Conservation (phyloP, 1,139 yeast genomes). For the Taphrina deformans region DNA sequence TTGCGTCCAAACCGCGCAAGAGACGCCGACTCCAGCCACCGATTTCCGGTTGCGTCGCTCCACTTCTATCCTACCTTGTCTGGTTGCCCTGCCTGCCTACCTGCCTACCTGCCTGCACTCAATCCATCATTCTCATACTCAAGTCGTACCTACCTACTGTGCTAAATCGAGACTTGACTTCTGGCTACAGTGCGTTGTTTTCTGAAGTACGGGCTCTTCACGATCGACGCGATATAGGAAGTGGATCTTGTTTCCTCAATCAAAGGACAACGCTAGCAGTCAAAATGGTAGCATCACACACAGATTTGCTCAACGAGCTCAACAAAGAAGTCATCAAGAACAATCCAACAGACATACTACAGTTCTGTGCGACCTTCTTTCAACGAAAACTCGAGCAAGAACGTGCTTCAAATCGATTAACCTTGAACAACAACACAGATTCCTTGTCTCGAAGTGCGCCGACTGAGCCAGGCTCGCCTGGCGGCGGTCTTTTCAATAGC, state of each 20-base stretch:
- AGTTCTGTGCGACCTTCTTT: slow-evolving; percentile 71
- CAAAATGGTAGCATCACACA: slow-evolving; percentile 49
- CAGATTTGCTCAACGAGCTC: slow-evolving; percentile 61
- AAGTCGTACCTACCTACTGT: background rate
- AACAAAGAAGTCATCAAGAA: slow-evolving; percentile 62
- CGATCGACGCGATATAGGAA: background rate
- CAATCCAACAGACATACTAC: slow-evolving; percentile 67
- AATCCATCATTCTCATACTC: background rate
- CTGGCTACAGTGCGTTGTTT: background rate
- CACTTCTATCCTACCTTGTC: background rate
- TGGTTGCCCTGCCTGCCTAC: background rate
- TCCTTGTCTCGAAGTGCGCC: slow-evolving; percentile 46
- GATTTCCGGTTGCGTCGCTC: slow-evolving; percentile 19
- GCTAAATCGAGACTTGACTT: too few relatives aligned
- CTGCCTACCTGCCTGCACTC: background rate
- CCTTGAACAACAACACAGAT: slow-evolving; percentile 54
- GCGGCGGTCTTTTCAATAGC: slow-evolving; percentile 4
- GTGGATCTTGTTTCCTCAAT: background rate
- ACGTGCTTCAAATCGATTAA: slow-evolving; percentile 45
- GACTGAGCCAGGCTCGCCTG: slow-evolving; percentile 67
- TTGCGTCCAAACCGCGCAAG: background rate
- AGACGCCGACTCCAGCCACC: slow-evolving; percentile 14
- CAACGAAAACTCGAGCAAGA: slow-evolving; percentile 61
- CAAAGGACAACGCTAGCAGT: background rate
- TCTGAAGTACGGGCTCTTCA: too few relatives aligned